phyloP scores from a whole-genome alignment of 345 rosid species.

The Arabis alpina region DNA sequence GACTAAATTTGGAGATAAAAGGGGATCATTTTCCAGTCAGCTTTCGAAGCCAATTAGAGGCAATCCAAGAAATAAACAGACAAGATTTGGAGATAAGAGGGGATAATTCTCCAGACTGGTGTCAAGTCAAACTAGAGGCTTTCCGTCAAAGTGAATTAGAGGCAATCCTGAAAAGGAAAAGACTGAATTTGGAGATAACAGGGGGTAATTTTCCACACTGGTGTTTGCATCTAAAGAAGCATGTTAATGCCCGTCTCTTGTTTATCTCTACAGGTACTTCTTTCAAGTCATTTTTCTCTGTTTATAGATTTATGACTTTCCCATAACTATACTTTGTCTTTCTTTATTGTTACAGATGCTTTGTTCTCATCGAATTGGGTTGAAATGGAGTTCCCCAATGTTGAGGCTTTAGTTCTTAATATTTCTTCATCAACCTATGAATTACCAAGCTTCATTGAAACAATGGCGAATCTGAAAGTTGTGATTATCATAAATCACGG shows the following conservation, averaged over 20 bases:
- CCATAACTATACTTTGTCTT: background rate
- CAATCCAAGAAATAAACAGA: no score
- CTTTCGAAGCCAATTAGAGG: slow-evolving; percentile 28
- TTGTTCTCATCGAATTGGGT: slow-evolving; percentile 49
- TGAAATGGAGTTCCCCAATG: slow-evolving; percentile 46
- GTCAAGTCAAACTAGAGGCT: slow-evolving; percentile 15
- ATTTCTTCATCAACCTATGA: slow-evolving; percentile 42
- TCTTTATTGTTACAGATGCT: slow-evolving; percentile 47
- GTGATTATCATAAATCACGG: slow-evolving; percentile 50
- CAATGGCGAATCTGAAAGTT: slow-evolving; percentile 52
- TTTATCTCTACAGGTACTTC: slow-evolving; percentile 51
- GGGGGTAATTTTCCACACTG: slow-evolving; percentile 47
- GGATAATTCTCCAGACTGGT: no score
- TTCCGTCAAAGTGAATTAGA: background rate
- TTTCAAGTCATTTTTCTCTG: background rate
- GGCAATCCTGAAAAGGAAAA: no score
- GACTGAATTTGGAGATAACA: slow-evolving; percentile 42
- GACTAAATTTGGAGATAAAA: slow-evolving; percentile 44
- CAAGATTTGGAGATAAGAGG: no score
- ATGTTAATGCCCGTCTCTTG: slow-evolving; percentile 40
- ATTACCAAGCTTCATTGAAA: slow-evolving; percentile 53
- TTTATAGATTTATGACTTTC: no score
- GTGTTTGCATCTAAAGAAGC: slow-evolving; percentile 38
- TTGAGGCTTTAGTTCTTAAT: slow-evolving; percentile 53
- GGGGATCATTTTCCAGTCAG: slow-evolving; percentile 47